Evolutionary conservation across 345 rosid species (phyloP), one percentile per base, ranked within the genome.

Genomic region (Gossypium sturtianum): DNA sequence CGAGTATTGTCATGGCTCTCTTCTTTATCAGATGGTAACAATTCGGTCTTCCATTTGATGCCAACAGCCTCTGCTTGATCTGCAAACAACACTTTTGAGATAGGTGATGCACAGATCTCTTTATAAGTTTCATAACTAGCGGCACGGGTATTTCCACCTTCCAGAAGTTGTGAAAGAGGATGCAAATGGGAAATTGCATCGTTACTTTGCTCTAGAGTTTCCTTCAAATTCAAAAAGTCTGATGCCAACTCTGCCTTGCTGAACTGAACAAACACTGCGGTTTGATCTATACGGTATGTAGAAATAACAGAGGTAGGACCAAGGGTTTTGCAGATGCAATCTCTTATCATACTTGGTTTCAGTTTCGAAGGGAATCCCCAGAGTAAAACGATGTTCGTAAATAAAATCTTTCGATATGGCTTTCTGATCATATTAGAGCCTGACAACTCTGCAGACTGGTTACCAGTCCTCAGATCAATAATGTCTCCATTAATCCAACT

Each of bases 21-120:
- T 45, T 10, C 79, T 19, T 19, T 66, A 3, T 65, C 19, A 3
- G 80, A 68, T 15, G 79, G 74, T 25, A 74, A 65, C 70, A 76
- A 66, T 73, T 74, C 78, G 69, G 83, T 76, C 86, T 80, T 85
- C 89, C 88, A 81, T 80, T 76, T 84, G 77, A 88, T 82, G 52
- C 94, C 90, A 17, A 87, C 83, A 16, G 93, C 87, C 81, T 81
- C 86, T 54, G 97, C 97, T 83, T 92, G 94, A 75, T 94, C 97
- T 4, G 98, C 87, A 81, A 94, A 88, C 25, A 84, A 75, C 62
- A 82, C 67, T 82, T 91, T 78, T 3, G 97, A 90, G 75, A 82
- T 45, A 3, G 88, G 81, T 78, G 97, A 91, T 73, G 90, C 76
- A 82, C 99, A 95, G 64, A 95, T 93, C 79, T 91, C 94, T 74